Evolutionary conservation across 148 eudicot species (phyloP), one percentile per base, ranked within the genome.

Genomic region (Rhododendron williamsianum): DNA sequence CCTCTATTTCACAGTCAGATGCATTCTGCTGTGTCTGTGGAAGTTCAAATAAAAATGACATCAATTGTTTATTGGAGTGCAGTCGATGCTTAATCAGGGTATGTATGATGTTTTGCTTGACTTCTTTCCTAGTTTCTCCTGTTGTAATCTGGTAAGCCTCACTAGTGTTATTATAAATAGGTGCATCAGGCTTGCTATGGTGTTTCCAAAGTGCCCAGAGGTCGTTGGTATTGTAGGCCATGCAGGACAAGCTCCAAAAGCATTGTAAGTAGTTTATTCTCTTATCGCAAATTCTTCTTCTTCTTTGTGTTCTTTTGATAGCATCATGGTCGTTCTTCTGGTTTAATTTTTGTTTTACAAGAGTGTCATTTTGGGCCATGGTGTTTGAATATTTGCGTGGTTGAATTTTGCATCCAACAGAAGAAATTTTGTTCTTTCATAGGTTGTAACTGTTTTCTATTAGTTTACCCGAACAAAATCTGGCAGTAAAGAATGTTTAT

Each of bases 101-200:
- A 89, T 85, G 87, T 82, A 51, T 18, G 54, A 65, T 80, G 58
- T 56, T 73, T 65, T 58, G 41, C 72, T 78, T 19, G 74, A 49
- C 25, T 80, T 76, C 69, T n/a, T 86, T 58, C 30, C 52, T 51
- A 30, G 3, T 33, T 36, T 48, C 46, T 73, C 58, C 73, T 71
- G 78, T 85, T 76, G 49, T 76, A 82, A 86, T 71, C 52, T 18
- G 15, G 73, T 23, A 46, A 49, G 81, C 30, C 52, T 83, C 21
- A 73, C 60, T 76, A 72, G 35, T 49, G 80, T 83, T 79, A 27
- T 73, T 27, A 54, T 86, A 81, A 74, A 69, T 89, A 93, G 93
- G 90, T 92, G 84, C 92, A 90, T 88, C 94, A 93, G 81, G 92
- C 94, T 88, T 93, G 94, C 87, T 93, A 90, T 88, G 92, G 92